These are phyloP conservation scores for Lindgomyces ingoldianus DNA, from an alignment of 495 filamentous ascomycete genomes.

Conservation along the genomic window DNA sequence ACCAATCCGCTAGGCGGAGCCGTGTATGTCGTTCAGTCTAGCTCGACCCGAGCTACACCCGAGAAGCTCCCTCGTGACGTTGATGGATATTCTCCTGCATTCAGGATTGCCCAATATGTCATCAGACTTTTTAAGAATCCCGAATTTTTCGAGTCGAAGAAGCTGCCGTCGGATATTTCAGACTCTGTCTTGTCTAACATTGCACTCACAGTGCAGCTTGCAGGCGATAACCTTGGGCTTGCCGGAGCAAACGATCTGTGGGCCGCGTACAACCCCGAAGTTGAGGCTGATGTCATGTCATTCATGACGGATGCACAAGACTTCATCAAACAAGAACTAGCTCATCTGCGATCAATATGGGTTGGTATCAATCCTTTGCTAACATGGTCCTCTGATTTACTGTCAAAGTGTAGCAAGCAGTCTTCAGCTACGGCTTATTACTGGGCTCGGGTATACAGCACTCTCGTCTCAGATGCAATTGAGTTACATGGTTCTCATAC, in stretches of 20 bases:
- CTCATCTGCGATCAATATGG: constrained; percentile 25
- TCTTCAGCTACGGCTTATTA: constrained; percentile 39
- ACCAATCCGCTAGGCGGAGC: constrained; percentile 70
- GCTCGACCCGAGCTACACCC: constrained; percentile 7
- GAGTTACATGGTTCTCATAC: constrained; percentile 37
- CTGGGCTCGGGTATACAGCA: constrained; percentile 37
- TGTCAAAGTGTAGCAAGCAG: constrained; percentile 26
- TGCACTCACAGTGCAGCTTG: constrained; percentile 58
- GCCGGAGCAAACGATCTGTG: constrained; percentile 59
- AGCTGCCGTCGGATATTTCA: constrained; percentile 11
- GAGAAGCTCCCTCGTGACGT: constrained; percentile 58
- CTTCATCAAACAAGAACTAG: constrained; percentile 55
- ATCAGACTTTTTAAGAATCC: constrained; percentile 53
- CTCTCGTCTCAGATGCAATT: constrained; percentile 33
- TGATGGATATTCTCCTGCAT: constrained; percentile 66
- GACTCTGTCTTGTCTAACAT: constrained; percentile 48
- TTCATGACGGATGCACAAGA: constrained; percentile 59
- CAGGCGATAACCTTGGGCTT: constrained; percentile 65
- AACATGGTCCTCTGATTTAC: constrained; percentile 22
- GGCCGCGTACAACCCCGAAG: constrained; percentile 50
- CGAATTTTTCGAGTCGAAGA: constrained; percentile 24
- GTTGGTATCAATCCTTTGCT: constrained; percentile 18
- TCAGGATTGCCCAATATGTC: constrained; percentile 72
- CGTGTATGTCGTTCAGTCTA: constrained; percentile 61
- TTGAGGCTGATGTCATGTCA: constrained; percentile 61